A percentile compares a stretch with the other conserved stretches of the same genome.
phyloP scores from a whole-genome alignment of 208 protist genomes.

The Wallacemonas sp. region DNA sequence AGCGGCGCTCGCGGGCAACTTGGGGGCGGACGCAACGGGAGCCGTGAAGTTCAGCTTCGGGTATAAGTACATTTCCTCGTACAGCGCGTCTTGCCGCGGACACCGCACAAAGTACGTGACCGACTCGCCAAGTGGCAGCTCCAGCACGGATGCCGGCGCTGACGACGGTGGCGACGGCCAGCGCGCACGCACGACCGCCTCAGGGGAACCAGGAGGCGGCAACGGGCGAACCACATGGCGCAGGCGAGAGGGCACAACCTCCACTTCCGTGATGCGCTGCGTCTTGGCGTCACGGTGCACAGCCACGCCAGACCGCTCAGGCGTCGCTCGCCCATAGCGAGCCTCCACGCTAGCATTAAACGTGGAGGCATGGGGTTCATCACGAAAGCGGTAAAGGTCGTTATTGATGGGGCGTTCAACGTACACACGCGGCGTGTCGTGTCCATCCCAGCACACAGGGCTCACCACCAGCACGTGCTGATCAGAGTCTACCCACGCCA shows the following conservation, averaged over 20 bases:
- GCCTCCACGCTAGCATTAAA: constrained; percentile 13
- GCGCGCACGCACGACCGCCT: constrained; percentile 15
- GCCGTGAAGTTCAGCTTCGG: constrained; percentile 17
- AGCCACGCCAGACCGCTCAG: constrained; percentile 16
- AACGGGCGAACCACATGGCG: not conserved
- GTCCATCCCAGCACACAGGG: constrained; percentile 27
- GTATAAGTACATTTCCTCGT: constrained; percentile 58
- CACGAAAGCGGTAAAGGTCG: constrained; percentile 40
- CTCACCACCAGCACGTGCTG: constrained; percentile 38
- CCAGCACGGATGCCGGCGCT: constrained; percentile 15
- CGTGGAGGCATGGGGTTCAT: constrained; percentile 29
- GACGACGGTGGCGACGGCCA: constrained; percentile 20
- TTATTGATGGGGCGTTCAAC: constrained; percentile 42
- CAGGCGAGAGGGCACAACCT: constrained; percentile 27
- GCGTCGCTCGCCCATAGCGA: not conserved
- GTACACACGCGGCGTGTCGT: constrained; percentile 24
- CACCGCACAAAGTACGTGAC: constrained; percentile 53
- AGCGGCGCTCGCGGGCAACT: not conserved
- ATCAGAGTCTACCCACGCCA: constrained; percentile 35
- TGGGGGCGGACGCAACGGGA: no score
- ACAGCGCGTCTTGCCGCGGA: constrained; percentile 4
- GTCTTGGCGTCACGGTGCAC: constrained; percentile 30
- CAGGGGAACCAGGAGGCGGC: constrained; percentile 6
- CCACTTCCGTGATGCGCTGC: constrained; percentile 30
- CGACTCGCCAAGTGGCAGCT: constrained; percentile 35